Evolutionary conservation across 2,329 filamentous ascomycete species (phyloP).

Genomic region (Elsinoe ampelina): DNA sequence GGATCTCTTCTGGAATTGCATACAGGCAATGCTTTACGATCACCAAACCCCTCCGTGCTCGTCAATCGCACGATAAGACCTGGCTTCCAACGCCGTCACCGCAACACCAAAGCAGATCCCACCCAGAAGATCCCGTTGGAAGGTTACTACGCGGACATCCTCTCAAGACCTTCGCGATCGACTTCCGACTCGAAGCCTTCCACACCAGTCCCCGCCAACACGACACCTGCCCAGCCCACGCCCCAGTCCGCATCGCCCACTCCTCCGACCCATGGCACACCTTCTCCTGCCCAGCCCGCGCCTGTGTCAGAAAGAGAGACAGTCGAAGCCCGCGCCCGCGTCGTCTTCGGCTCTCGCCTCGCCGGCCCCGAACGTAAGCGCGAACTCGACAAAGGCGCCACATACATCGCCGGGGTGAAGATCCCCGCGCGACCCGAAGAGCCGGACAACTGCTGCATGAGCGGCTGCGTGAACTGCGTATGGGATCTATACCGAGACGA

Average conservation of each 20-base stretch:
- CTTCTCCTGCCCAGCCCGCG: constrained; percentile 27
- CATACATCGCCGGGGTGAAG: constrained; percentile 63
- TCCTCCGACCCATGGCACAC: constrained; percentile 24
- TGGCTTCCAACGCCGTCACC: constrained; percentile 6
- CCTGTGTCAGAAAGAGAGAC: constrained; percentile 45
- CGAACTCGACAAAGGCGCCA: constrained; percentile 50
- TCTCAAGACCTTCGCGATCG: constrained; percentile 15
- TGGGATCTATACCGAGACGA: constrained; percentile 91
- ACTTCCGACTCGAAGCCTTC: constrained; percentile 12
- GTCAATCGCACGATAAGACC: not conserved
- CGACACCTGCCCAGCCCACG: not conserved
- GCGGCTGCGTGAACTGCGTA: constrained; percentile 93
- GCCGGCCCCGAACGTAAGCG: constrained; percentile 63
- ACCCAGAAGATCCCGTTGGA: constrained; percentile 16
- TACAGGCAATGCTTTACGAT: not conserved
- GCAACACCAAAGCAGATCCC: not conserved
- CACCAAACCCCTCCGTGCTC: not conserved
- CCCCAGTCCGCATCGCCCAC: constrained; percentile 21
- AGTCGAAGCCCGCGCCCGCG: constrained; percentile 48
- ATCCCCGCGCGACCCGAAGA: constrained; percentile 80
- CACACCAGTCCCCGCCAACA: constrained; percentile 20
- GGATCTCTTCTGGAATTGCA: not conserved
- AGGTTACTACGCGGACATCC: constrained; percentile 21
- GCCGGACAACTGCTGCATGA: constrained; percentile 99
- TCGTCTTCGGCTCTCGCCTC: constrained; percentile 75